Conservation (phyloP, 441 rosid genomes). For the Populus tomentosa region DNA sequence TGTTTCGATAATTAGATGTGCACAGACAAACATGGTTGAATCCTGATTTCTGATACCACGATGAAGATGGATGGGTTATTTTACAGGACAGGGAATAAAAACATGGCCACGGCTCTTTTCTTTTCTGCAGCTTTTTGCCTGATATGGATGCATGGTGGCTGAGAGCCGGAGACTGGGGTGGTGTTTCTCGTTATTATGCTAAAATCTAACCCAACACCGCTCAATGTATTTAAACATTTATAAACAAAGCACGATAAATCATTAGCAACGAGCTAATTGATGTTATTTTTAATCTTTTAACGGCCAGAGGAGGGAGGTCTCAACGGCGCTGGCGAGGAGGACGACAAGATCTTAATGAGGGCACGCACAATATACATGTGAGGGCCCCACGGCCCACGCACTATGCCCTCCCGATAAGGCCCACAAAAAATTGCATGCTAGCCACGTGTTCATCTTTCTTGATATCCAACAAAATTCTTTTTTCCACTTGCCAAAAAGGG, state of each 20-base stretch:
- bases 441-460: neutral
- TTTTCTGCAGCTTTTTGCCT: neutral
- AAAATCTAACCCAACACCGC: too few relatives aligned
- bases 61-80: neutral
- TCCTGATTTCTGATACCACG: neutral
- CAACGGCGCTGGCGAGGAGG: neutral
- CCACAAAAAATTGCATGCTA: neutral
- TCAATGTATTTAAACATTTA: too few relatives aligned
- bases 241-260: too few relatives aligned
- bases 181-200: too few relatives aligned
- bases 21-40: neutral
- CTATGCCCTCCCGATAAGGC: neutral
- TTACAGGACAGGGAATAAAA: neutral
- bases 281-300: too few relatives aligned
- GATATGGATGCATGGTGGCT: neutral
- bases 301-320: neutral
- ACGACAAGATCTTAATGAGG: neutral
- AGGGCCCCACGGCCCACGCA: too few relatives aligned
- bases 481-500: neutral
- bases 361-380: neutral
- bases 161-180: neutral
- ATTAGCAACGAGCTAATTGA: too few relatives aligned
- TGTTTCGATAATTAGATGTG: neutral
- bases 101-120: neutral
- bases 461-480: neutral